These are phyloP conservation scores for Turnera subulata DNA, from an alignment of 345 rosid genomes.

Conservation along the genomic window DNA sequence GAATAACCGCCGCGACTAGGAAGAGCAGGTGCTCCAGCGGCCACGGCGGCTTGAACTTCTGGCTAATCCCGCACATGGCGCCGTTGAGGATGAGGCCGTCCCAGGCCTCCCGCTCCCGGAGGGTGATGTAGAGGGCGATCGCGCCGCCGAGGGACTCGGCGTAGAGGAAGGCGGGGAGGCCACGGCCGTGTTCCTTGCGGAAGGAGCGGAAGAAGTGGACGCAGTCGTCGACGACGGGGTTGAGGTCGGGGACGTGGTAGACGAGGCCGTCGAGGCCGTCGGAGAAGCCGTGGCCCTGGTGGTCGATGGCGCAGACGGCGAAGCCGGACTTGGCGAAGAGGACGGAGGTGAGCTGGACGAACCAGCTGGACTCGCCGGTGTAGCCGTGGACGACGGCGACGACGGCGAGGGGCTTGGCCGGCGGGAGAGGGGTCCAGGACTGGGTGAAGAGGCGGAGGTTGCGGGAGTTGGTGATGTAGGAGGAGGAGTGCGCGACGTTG, in stretches of 20 bases:
- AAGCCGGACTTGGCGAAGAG: slow-evolving; percentile 78
- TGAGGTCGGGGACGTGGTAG: slow-evolving; percentile 67
- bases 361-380: slow-evolving; percentile 90
- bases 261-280: slow-evolving; percentile 48
- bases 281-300: slow-evolving; percentile 97
- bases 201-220: slow-evolving; percentile 55
- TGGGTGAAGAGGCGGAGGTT: slow-evolving; percentile 82
- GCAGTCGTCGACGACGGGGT: slow-evolving; percentile 81
- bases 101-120: slow-evolving; percentile 69
- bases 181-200: slow-evolving; percentile 45
- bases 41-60: slow-evolving; percentile 89
- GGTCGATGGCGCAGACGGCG: slow-evolving; percentile 82
- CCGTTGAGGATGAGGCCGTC: slow-evolving; percentile 76
- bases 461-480: slow-evolving; percentile 62
- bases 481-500: slow-evolving; percentile 62
- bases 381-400: slow-evolving; percentile 88
- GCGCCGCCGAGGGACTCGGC: slow-evolving; percentile 95
- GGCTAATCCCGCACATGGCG: slow-evolving; percentile 93
- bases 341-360: slow-evolving; percentile 61
- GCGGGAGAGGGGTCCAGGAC: slow-evolving; percentile 76
- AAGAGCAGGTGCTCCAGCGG: slow-evolving; percentile 75
- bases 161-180: slow-evolving; percentile 72
- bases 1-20: slow-evolving; percentile 58
- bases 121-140: slow-evolving; percentile 66
- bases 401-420: slow-evolving; percentile 41